Conservation (phyloP, 495 filamentous ascomycete genomes). For the Penicillium salamii region DNA sequence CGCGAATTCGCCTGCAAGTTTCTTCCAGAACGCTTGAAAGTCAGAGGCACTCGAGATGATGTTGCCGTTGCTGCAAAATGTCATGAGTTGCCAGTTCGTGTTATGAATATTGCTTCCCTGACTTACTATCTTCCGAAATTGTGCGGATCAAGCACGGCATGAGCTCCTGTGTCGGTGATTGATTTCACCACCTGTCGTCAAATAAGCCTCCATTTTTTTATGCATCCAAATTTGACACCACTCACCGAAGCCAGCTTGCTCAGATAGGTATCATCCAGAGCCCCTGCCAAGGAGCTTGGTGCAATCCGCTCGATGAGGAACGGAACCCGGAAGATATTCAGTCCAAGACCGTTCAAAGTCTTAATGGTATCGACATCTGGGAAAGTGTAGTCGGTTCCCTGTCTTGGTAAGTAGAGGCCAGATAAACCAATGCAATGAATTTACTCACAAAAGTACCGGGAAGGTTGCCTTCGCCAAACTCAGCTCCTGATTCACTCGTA, state of each 20-base stretch:
- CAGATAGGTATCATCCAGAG: constrained; percentile 39
- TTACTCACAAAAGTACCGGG: constrained; percentile 23
- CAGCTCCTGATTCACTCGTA: constrained; percentile 25
- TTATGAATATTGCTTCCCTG: background rate
- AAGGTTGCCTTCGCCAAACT: constrained; percentile 21
- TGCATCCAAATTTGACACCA: background rate
- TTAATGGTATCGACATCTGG: constrained; percentile 51
- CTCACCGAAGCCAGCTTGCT: constrained; percentile 39
- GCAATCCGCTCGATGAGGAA: constrained; percentile 69
- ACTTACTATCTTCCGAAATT: constrained; percentile 59
- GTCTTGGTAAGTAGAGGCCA: constrained; percentile 21
- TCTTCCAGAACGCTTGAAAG: constrained; percentile 63
- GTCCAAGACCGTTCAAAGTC: constrained; percentile 56
- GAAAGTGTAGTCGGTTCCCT: constrained; percentile 58
- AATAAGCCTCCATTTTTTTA: background rate
- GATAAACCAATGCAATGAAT: background rate
- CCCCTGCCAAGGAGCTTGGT: constrained; percentile 46
- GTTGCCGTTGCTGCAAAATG: constrained; percentile 49
- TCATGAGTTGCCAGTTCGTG: background rate
- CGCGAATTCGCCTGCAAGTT: constrained; percentile 57
- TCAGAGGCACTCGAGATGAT: constrained; percentile 61
- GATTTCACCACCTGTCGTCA: constrained; percentile 50
- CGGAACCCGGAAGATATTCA: constrained; percentile 68
- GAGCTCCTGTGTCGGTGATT: constrained; percentile 60
- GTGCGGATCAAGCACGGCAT: constrained; percentile 66